Conservation (phyloP, 2,329 filamentous ascomycete genomes). For the Zymoseptoria passerinii region DNA sequence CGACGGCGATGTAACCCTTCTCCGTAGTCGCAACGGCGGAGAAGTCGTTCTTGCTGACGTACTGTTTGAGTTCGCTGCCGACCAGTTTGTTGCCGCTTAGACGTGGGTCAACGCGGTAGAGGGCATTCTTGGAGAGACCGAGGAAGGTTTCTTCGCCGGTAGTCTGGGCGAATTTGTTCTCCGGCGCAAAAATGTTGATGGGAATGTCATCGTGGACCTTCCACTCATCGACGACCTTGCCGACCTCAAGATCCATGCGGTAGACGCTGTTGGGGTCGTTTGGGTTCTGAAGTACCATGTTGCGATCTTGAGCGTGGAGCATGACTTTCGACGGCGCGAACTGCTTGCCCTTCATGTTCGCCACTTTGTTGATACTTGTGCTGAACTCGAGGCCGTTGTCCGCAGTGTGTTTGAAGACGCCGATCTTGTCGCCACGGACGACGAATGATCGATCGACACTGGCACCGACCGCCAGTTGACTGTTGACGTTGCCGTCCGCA, state of each 20-base stretch:
- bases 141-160: slow-evolving; percentile 91
- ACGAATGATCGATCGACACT: slow-evolving; percentile 97
- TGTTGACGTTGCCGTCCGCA: slow-evolving; percentile 78
- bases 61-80: slow-evolving; percentile 88
- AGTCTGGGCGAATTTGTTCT: slow-evolving; percentile 97
- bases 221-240: slow-evolving; percentile 98
- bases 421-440: slow-evolving; percentile 93
- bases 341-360: slow-evolving; percentile 74
- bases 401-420: slow-evolving; percentile 92
- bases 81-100: slow-evolving; percentile 86
- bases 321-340: slow-evolving; percentile 97
- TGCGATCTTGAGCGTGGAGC: slow-evolving; percentile 82
- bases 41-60: slow-evolving; percentile 94
- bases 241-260: slow-evolving; percentile 95
- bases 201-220: slow-evolving; percentile 95
- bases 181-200: slow-evolving; percentile 82
- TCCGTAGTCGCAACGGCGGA: slow-evolving; percentile 89
- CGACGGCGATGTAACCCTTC: slow-evolving; percentile 92
- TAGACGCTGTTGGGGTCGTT: slow-evolving; percentile 84
- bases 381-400: slow-evolving; percentile 93
- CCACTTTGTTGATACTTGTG: slow-evolving; percentile 93
- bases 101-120: slow-evolving; percentile 90
- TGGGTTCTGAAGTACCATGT: slow-evolving; percentile 79
- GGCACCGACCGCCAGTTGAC: slow-evolving; percentile 88
- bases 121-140: slow-evolving; percentile 82